Base-by-base conservation (phyloP, 2,329 filamentous ascomycete genomes). In the Verticillium tricorpus region DNA sequence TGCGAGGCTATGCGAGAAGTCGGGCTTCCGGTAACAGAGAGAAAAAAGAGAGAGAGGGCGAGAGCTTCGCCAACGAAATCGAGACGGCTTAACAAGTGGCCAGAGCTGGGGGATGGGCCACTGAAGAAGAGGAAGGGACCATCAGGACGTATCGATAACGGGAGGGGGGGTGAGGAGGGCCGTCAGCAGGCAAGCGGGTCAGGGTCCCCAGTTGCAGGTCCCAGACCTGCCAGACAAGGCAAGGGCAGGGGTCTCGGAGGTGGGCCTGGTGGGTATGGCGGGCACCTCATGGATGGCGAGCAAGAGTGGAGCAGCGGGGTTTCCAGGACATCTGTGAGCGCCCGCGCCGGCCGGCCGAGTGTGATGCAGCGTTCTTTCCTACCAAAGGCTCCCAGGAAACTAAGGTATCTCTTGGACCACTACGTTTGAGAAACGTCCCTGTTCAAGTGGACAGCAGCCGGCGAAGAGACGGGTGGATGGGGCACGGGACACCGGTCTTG, bases 121-220 rank as follows among this genome's bases (percentile, higher is more conserved):
- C 34, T 57, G 31, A 57, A 37, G 34, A 37, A 35, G 55, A 57
- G 50, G 35, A 57, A 58, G 35, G 55, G 35, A 32, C 57, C 14
- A 50, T 32, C 15, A 40, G 57, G 25, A 31, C 57, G 37, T 58
- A 58, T 58, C 57, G 57, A 58, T 58, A 58, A 58, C 22, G 35
- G 37, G 39, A 25, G 45, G 19, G 39, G 39, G 45, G 28, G 28
- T 19, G n/a, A 50, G 45, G 57, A 57, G 39, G 57, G 57, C 50
- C 39, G 39, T 58, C 57, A 50, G 57, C 57, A 50, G 57, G 45
- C 25, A 40, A 40, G 57, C 28, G 57, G 57, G 31, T 50, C 57
- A 58, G 57, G 57, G 57, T 58, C 22, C 28, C 22, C 45, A 31
- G 45, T 58, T 39, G 57, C 57, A 31, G 57, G 37, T 22, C 37